phyloP scores from a whole-genome alignment of 164 flowering plant species.

The Magnolia changhungtana region DNA sequence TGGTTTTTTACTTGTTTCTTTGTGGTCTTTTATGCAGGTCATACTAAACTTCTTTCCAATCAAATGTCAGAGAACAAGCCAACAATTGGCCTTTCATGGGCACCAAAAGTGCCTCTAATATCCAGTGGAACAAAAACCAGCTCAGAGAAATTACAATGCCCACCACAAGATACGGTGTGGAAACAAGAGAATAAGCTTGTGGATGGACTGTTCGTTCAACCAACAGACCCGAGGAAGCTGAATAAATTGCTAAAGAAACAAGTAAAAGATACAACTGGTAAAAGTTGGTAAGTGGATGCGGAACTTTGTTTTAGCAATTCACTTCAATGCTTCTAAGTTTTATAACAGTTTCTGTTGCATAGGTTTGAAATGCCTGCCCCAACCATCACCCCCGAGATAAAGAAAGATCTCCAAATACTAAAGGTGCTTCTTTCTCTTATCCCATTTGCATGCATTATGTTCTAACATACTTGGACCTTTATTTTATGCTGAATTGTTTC shows the following conservation, averaged over 20 bases:
- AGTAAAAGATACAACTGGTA: conserved; percentile 74
- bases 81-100: conserved; percentile 58
- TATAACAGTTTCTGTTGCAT: neutral
- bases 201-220: conserved; percentile 80
- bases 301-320: neutral
- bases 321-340: neutral
- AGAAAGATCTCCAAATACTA: conserved; percentile 72
- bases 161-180: conserved; percentile 27
- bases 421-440: conserved; percentile 44
- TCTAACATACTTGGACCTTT: neutral
- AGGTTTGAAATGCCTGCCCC: conserved; percentile 98
- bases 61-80: conserved; percentile 39
- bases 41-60: neutral
- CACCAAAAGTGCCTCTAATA: conserved; percentile 47
- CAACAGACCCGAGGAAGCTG: conserved; percentile 65
- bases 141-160: conserved; percentile 9
- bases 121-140: conserved; percentile 17
- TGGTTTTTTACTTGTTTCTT: neutral
- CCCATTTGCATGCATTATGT: neutral
- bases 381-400: conserved; percentile 73
- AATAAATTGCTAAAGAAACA: conserved; percentile 63
- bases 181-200: conserved; percentile 53
- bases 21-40: neutral
- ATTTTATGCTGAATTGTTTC: neutral
- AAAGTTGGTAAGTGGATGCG: conserved; percentile 45